These are phyloP conservation scores for Claviceps sorghi DNA, from an alignment of 2,329 filamentous ascomycete genomes.

Conservation along the genomic window DNA sequence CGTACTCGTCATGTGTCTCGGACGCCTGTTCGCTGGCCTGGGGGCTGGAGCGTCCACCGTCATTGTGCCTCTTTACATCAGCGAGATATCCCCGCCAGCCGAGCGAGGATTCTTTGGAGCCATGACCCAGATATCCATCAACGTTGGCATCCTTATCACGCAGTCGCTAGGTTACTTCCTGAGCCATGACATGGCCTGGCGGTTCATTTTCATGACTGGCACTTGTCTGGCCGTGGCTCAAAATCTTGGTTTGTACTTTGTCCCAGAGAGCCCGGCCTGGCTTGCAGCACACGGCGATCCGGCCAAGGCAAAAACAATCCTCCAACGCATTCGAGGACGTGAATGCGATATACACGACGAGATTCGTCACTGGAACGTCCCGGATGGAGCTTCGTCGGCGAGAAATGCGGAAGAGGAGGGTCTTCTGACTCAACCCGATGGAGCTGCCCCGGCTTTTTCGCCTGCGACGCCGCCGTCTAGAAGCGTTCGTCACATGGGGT, in stretches of 20 bases:
- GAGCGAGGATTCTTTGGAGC: slow-evolving; percentile 66
- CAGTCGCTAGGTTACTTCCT: slow-evolving; percentile 80
- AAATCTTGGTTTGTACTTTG: slow-evolving; percentile 53
- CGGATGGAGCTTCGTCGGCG: slow-evolving; percentile 18
- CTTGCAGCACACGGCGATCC: slow-evolving; percentile 53
- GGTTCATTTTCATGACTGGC: slow-evolving; percentile 65
- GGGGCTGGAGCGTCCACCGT: slow-evolving; percentile 84
- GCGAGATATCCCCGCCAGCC: slow-evolving; percentile 66
- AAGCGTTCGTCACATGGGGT: slow-evolving; percentile 32
- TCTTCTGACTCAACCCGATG: slow-evolving; percentile 35
- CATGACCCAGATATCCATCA: slow-evolving; percentile 88
- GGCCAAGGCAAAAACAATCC: slow-evolving; percentile 45
- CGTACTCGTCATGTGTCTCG: slow-evolving; percentile 54
- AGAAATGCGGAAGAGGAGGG: slow-evolving; percentile 51
- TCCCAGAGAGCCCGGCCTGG: slow-evolving; percentile 83
- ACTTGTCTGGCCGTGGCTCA: slow-evolving; percentile 55
- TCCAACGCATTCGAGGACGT: slow-evolving; percentile 64
- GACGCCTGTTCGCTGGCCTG: slow-evolving; percentile 65
- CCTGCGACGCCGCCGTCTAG: not conserved
- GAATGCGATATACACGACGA: slow-evolving; percentile 59
- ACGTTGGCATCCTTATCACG: slow-evolving; percentile 71
- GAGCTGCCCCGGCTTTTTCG: slow-evolving; percentile 4
- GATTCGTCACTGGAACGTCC: slow-evolving; percentile 40
- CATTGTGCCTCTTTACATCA: slow-evolving; percentile 87
- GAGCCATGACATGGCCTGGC: slow-evolving; percentile 66